Percentiles rank a stretch among this genome's conserved stretches.
phyloP scores from a whole-genome alignment of 1,284 basidiomycete genomes.

The Ustilago trichophora region DNA sequence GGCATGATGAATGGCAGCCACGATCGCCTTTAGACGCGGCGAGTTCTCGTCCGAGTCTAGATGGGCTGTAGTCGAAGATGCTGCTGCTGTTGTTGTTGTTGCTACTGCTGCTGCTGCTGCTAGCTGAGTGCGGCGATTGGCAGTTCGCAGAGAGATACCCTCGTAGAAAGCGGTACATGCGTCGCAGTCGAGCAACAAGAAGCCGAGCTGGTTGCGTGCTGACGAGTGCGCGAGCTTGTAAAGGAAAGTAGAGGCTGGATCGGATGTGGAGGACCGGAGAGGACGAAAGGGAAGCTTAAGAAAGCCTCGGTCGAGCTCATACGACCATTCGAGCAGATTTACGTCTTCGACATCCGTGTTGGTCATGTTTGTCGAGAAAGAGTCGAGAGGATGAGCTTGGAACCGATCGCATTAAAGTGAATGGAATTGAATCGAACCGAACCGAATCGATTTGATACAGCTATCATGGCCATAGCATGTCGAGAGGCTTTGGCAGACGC shows the following conservation, averaged over 20 bases:
- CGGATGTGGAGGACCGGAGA: background rate
- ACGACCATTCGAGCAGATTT: constrained; percentile 31
- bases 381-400: too few relatives aligned
- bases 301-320: constrained; percentile 15
- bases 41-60: background rate
- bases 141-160: constrained; percentile 20
- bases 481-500: too few relatives aligned
- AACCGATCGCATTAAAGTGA: too few relatives aligned
- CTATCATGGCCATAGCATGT: too few relatives aligned
- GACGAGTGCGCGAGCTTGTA: constrained; percentile 27
- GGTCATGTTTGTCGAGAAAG: too few relatives aligned
- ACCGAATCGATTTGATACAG: too few relatives aligned
- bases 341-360: constrained; percentile 9
- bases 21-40: background rate
- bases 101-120: too few relatives aligned
- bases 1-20: constrained; percentile 11
- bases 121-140: constrained; percentile 16
- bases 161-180: constrained; percentile 26
- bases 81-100: too few relatives aligned
- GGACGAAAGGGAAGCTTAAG: constrained; percentile 16
- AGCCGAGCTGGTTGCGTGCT: constrained; percentile 4
- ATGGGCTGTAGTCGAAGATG: too few relatives aligned
- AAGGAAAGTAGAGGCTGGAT: constrained; percentile 8
- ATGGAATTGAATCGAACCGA: too few relatives aligned
- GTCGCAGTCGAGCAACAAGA: constrained; percentile 27